These are phyloP conservation scores for Pseudonitzschia multistriata DNA, from an alignment of 108 stramenopile species.

Conservation along the genomic window DNA sequence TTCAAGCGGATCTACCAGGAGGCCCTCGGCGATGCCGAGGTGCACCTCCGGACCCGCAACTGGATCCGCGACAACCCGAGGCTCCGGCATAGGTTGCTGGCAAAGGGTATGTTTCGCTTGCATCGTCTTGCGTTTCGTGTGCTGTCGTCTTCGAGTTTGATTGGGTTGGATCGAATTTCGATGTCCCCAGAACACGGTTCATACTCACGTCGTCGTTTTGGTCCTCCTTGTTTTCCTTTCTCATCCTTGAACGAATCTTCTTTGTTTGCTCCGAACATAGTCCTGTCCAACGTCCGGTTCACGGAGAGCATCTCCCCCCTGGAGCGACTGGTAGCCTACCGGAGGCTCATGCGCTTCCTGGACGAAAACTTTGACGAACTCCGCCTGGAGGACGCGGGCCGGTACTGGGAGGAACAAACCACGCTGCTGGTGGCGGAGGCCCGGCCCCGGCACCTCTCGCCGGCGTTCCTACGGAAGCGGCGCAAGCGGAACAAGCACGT, in stretches of 20 bases:
- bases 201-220: no score
- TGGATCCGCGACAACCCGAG: conserved; percentile 33
- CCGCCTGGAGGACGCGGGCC: conserved; percentile 69
- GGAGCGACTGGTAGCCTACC: conserved; percentile 71
- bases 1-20: conserved; percentile 36
- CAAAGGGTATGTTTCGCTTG: background rate
- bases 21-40: conserved; percentile 44
- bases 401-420: conserved; percentile 67
- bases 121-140: background rate
- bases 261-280: no score
- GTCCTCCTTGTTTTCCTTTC: no score
- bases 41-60: conserved; percentile 35
- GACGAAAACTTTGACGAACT: conserved; percentile 77
- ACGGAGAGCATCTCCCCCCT: conserved; percentile 27
- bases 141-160: background rate
- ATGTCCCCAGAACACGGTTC: no score
- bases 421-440: conserved; percentile 56
- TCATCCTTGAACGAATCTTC: no score
- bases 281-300: conserved; percentile 40
- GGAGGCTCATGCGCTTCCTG: conserved; percentile 70
- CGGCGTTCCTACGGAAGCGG: conserved; percentile 47
- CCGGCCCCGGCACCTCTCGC: conserved; percentile 54
- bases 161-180: background rate
- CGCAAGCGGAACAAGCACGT: conserved; percentile 27
- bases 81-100: conserved; percentile 31